Conservation (phyloP, 2,329 filamentous ascomycete species). For the Penicillium decumbens region DNA sequence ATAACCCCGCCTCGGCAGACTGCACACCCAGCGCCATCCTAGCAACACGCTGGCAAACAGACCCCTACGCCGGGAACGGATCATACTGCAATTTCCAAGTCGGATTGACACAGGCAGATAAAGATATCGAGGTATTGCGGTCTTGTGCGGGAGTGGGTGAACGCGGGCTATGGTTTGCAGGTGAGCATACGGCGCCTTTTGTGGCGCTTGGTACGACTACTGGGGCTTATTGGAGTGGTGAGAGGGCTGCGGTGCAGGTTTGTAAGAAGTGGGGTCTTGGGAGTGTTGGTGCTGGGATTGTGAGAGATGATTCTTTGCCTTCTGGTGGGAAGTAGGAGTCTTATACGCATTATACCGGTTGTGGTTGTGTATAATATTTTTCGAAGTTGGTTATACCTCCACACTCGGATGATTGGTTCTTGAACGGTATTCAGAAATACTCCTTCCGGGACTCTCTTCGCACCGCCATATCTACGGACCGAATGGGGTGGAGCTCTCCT, state of each 20-base stretch:
- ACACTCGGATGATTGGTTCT: no score
- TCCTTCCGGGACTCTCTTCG: no score
- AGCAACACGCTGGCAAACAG: constrained; percentile 72
- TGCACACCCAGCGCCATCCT: constrained; percentile 62
- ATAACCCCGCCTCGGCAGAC: constrained; percentile 47
- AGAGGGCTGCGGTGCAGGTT: constrained; percentile 63
- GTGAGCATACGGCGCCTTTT: constrained; percentile 87
- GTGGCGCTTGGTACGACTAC: constrained; percentile 82
- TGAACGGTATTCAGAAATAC: no score
- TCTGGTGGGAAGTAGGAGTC: constrained; percentile 11
- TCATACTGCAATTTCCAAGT: constrained; percentile 83
- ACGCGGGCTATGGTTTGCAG: constrained; percentile 75
- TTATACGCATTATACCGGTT: not conserved
- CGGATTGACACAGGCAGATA: constrained; percentile 64
- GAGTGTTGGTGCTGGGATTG: constrained; percentile 18
- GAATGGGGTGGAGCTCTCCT: no score
- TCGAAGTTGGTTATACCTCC: no score
- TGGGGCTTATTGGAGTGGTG: constrained; percentile 88
- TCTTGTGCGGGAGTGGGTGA: constrained; percentile 45
- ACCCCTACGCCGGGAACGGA: constrained; percentile 74
- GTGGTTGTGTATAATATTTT: no score
- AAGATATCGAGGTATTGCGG: constrained; percentile 62
- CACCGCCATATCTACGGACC: no score
- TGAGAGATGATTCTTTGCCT: constrained; percentile 33
- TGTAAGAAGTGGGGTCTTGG: constrained; percentile 28